phyloP scores from a whole-genome alignment of 352 stramenopile genomes.

The Globisporangium alternatum region DNA sequence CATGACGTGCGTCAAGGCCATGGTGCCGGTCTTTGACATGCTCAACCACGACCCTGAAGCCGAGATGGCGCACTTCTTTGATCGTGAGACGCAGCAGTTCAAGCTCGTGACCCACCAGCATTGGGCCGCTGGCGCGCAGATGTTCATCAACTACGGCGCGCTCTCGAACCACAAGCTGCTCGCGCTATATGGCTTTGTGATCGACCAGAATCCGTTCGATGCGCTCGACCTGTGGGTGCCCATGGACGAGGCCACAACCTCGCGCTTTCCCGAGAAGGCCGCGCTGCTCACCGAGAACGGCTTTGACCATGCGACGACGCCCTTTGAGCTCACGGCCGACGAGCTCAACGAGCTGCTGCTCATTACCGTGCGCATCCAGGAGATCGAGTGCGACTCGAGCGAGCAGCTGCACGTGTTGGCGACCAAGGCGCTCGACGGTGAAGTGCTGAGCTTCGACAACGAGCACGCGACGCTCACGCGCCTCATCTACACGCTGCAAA shows the following conservation, averaged over 20 bases:
- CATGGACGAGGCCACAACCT: constrained; percentile 49
- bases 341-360: constrained; percentile 69
- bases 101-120: constrained; percentile 76
- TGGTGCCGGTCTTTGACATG: constrained; percentile 87
- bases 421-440: constrained; percentile 44
- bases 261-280: constrained; percentile 45
- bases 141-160: constrained; percentile 81
- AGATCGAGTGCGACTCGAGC: constrained; percentile 46
- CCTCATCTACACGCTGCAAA: constrained; percentile 62
- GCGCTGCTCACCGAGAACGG: constrained; percentile 41
- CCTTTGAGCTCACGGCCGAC: constrained; percentile 63
- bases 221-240: constrained; percentile 72
- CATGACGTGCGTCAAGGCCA: constrained; percentile 60
- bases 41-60: constrained; percentile 79
- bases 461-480: constrained; percentile 48
- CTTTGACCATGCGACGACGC: constrained; percentile 53
- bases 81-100: constrained; percentile 44
- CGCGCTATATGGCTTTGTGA: constrained; percentile 77
- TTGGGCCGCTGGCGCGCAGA: constrained; percentile 60
- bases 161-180: constrained; percentile 84
- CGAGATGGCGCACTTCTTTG: constrained; percentile 71
- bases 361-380: constrained; percentile 58
- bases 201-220: constrained; percentile 65
- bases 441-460: constrained; percentile 53
- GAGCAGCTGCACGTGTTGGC: constrained; percentile 37